Conservation (phyloP, 2,329 filamentous ascomycete genomes). For the Amauroascus niger region DNA sequence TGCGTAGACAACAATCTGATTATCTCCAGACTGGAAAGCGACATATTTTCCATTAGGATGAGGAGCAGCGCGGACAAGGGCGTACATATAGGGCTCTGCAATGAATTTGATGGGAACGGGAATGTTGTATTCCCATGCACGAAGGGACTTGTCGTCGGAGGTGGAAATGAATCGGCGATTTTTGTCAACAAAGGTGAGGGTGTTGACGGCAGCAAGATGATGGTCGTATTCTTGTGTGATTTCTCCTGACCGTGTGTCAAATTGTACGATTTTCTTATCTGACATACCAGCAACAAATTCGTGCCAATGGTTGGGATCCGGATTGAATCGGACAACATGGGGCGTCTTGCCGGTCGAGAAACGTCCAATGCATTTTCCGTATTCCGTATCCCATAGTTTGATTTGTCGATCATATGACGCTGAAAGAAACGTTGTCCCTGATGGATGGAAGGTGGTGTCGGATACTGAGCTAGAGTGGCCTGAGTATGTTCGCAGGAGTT, state of each 20-base stretch:
- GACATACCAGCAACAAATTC: conserved; percentile 96
- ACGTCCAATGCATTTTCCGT: conserved; percentile 72
- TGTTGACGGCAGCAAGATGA: conserved; percentile 95
- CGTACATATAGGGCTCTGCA: conserved; percentile 95
- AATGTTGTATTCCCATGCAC: conserved; percentile 97
- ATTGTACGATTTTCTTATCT: conserved; percentile 98
- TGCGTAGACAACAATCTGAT: conserved; percentile 93
- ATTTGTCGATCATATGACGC: conserved; percentile 91
- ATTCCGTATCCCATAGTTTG: conserved; percentile 98
- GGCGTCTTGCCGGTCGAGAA: conserved; percentile 93
- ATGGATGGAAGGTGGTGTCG: conserved; percentile 75
- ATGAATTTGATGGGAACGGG: conserved; percentile 98
- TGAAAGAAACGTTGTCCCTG: conserved; percentile 77
- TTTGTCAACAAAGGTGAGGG: conserved; percentile 90
- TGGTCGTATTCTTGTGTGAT: conserved; percentile 97
- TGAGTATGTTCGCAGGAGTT: conserved; percentile 80
- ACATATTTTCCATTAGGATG: conserved; percentile 92
- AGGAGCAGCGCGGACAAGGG: conserved; percentile 72
- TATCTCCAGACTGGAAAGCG: conserved; percentile 85
- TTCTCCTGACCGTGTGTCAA: conserved; percentile 73
- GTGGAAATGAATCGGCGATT: conserved; percentile 95
- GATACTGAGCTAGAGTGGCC: conserved; percentile 86
- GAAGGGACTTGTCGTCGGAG: conserved; percentile 89
- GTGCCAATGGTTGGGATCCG: conserved; percentile 61
- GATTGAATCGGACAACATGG: conserved; percentile 90